Evolutionary conservation across 441 rosid genomes (phyloP), one percentile per base, ranked within the genome.

Genomic region (Pelargonium fulgidum): DNA sequence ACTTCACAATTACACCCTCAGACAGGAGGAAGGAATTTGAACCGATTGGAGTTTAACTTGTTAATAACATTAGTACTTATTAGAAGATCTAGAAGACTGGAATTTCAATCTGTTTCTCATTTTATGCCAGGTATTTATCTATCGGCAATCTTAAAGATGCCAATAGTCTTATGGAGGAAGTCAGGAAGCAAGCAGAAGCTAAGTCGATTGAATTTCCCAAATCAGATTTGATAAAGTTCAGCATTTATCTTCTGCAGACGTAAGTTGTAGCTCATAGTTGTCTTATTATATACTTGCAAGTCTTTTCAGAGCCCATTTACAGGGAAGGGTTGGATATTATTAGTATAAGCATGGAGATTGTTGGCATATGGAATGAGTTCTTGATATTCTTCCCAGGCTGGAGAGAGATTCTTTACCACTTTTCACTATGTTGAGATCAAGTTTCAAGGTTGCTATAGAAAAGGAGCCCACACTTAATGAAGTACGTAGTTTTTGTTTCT

Each of bases 371-470:
- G 6, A 54, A 4, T 7, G 9, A 52, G 17, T 39, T 62, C 14
- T 12, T 9, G 2, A 12, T n/a, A 33, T 63, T 6, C 33, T 66
- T 70, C 3, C 7, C 3, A 94, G 97, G 80, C 69, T 94, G 86
- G 82, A 85, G 85, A 90, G 93, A 81, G 97, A 90, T 78, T 95
- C 99, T n/a, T 78, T 87, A 69, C 97, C 97, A 12, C 96, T 94
- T 68, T 94, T 94, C 82, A 89, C 85, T 67, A 87, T 85, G 96
- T 74, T 91, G 85, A 90, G 90, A 82, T 81, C 72, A 62, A 85
- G 81, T 73, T 90, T 76, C 83, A 91, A 80, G 82, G 52, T 92
- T 19, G 80, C 88, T 77, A 73, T 87, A 79, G 95, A 91, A 73
- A 79, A 93, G 73, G 99, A 93, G 58, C 92, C 91, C n/a, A 75